Conservation (phyloP, 805 yeast genomes). For the Candida montana region DNA sequence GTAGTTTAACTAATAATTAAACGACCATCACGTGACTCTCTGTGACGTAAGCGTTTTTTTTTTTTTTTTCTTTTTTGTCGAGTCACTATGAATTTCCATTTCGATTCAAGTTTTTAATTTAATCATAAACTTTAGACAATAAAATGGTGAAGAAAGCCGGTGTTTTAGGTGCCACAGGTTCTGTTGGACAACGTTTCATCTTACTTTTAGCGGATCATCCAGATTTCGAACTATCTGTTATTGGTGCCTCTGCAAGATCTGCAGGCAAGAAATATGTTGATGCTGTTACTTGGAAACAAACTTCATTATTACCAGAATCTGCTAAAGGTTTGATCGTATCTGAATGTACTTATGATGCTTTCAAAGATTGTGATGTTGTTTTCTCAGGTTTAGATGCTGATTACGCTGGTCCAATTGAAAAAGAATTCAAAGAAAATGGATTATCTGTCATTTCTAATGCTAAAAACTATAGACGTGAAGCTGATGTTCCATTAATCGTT, state of each 20-base stretch:
- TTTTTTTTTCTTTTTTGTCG: background rate
- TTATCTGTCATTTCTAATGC: conserved; percentile 89
- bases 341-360: conserved; percentile 72
- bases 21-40: background rate
- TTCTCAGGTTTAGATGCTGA: conserved; percentile 94
- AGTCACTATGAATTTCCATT: too few relatives aligned
- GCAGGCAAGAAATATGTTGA: conserved; percentile 85
- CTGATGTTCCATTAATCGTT: conserved; percentile 86
- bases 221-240: conserved; percentile 72
- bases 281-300: conserved; percentile 94
- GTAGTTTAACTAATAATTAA: too few relatives aligned
- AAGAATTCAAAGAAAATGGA: conserved; percentile 76
- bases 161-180: conserved; percentile 96
- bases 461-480: conserved; percentile 86
- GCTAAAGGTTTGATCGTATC: conserved; percentile 61
- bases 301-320: conserved; percentile 66
- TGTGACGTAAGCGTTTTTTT: background rate
- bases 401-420: conserved; percentile 89
- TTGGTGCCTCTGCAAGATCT: conserved; percentile 92
- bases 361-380: conserved; percentile 87
- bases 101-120: too few relatives aligned
- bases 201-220: conserved; percentile 82
- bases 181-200: conserved; percentile 95
- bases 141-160: conserved; percentile 51
- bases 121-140: too few relatives aligned